A percentile compares a stretch with the other conserved stretches of the same genome.
These are phyloP conservation scores for Tulasnella sp. DNA, from an alignment of 768 basidiomycete genomes.

Conservation along the genomic window DNA sequence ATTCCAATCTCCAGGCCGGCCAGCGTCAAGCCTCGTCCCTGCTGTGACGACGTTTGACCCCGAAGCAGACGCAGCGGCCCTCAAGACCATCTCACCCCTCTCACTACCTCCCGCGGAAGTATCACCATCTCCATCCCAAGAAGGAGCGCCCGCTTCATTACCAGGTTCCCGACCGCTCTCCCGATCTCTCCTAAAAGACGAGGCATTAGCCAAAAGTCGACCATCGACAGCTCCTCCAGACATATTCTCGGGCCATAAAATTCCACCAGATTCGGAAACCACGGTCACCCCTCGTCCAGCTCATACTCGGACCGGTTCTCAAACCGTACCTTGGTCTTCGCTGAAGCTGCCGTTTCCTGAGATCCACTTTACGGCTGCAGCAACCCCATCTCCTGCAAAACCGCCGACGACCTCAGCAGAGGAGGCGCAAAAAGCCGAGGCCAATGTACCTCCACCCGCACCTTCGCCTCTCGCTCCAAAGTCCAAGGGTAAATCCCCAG, in stretches of 20 bases:
- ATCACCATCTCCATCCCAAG: background rate
- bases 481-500: background rate
- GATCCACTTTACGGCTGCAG: background rate
- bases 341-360: background rate
- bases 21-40: background rate
- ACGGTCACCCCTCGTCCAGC: background rate
- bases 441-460: background rate
- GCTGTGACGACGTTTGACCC: slow-evolving; percentile 9
- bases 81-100: slow-evolving; percentile 9
- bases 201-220: background rate
- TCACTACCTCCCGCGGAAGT: slow-evolving; percentile 8
- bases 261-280: background rate
- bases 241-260: background rate
- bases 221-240: slow-evolving; percentile 3
- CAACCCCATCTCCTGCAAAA: background rate
- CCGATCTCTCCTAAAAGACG: background rate
- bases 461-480: background rate
- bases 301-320: background rate
- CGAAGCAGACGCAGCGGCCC: background rate
- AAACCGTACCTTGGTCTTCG: background rate
- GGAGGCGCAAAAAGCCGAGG: background rate
- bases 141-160: background rate
- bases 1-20: background rate
- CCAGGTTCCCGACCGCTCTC: background rate
- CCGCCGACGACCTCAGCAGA: background rate